phyloP scores from a whole-genome alignment of 768 basidiomycete species.

The Suillus variegatus region DNA sequence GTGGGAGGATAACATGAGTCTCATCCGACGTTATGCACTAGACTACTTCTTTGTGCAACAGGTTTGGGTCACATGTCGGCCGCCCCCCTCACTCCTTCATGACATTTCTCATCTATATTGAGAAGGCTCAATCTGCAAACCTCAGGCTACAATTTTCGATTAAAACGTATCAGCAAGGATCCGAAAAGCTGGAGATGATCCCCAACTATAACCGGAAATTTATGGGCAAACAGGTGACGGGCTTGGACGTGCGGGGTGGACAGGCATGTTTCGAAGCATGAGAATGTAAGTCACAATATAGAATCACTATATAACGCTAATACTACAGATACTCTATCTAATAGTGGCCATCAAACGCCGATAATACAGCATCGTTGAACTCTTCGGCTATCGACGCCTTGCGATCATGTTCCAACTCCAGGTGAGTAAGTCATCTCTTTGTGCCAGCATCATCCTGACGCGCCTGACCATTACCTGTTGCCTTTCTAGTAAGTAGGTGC shows the following conservation, averaged over 20 bases:
- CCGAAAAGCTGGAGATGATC: constrained; percentile 1
- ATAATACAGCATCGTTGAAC: neutral
- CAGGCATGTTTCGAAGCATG: neutral
- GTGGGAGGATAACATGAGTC: too few relatives aligned
- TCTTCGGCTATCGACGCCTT: neutral
- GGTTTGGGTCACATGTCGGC: too few relatives aligned
- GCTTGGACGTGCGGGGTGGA: neutral
- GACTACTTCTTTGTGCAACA: too few relatives aligned
- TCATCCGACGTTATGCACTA: too few relatives aligned
- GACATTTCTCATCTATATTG: too few relatives aligned
- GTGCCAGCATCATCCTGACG: constrained; percentile 16
- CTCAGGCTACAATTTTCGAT: too few relatives aligned
- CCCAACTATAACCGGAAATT: neutral
- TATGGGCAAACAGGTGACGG: neutral
- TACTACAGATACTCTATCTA: too few relatives aligned
- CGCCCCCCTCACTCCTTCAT: too few relatives aligned
- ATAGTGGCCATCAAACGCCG: neutral
- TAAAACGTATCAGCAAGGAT: too few relatives aligned
- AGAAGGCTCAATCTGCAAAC: too few relatives aligned
- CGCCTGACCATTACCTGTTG: constrained; percentile 16
- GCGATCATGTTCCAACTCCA: constrained; percentile 11
- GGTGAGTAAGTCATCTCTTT: constrained; percentile 2
- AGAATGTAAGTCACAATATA: neutral
- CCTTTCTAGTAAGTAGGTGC: constrained; percentile 26
- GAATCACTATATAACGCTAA: neutral